These are phyloP conservation scores for Amanita pseudoporphyria DNA, from an alignment of 768 basidiomycete species.

Conservation along the genomic window DNA sequence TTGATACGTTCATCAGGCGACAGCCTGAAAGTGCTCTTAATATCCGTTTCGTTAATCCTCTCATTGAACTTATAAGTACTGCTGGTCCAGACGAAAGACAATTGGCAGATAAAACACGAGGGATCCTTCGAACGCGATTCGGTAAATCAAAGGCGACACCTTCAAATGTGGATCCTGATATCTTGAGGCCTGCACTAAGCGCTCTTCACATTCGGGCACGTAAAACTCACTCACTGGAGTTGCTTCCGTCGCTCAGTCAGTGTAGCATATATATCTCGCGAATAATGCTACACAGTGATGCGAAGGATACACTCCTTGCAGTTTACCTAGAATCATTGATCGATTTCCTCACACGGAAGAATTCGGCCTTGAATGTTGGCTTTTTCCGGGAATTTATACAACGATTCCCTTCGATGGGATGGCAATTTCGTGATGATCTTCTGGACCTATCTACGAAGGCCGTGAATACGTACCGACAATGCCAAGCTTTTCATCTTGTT, in stretches of 20 bases:
- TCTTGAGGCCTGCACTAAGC: constrained; percentile 37
- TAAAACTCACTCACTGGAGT: constrained; percentile 50
- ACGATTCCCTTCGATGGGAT: constrained; percentile 54
- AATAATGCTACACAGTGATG: constrained; percentile 31
- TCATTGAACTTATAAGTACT: constrained; percentile 64
- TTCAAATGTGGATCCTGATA: constrained; percentile 32
- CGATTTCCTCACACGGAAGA: constrained; percentile 77
- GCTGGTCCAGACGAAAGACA: constrained; percentile 74
- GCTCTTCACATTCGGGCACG: constrained; percentile 68
- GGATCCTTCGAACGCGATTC: constrained; percentile 66
- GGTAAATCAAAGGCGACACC: constrained; percentile 67
- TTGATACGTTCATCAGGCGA: constrained; percentile 75
- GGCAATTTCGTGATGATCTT: constrained; percentile 55
- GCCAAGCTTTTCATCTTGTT: constrained; percentile 67
- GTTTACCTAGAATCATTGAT: constrained; percentile 56
- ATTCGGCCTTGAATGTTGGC: constrained; percentile 56
- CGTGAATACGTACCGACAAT: constrained; percentile 69
- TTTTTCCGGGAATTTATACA: constrained; percentile 78
- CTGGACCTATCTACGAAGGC: constrained; percentile 45
- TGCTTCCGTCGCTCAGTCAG: constrained; percentile 54
- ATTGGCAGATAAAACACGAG: constrained; percentile 79
- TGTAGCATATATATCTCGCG: constrained; percentile 65
- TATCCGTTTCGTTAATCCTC: constrained; percentile 59
- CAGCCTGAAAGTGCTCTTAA: constrained; percentile 66
- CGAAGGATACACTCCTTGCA: constrained; percentile 35